These are phyloP conservation scores for Candida gigantensis DNA, from an alignment of 1,139 yeast genomes.

Conservation along the genomic window DNA sequence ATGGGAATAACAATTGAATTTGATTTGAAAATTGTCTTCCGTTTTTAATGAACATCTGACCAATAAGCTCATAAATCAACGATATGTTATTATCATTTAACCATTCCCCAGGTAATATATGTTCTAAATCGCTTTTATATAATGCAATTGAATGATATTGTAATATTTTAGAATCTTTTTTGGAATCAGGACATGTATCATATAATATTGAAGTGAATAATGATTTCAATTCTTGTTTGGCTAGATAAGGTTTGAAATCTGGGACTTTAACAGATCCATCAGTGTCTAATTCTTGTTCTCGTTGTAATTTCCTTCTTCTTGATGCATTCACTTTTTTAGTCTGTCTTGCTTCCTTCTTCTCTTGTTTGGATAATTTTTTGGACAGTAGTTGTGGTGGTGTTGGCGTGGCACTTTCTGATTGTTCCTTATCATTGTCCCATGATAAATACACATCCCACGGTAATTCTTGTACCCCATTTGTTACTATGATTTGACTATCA, in stretches of 20 bases:
- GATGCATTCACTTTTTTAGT: conserved; percentile 31
- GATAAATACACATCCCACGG: conserved; percentile 24
- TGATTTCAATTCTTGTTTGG: conserved; percentile 25
- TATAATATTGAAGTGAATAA: conserved; percentile 15
- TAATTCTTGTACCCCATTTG: conserved; percentile 36
- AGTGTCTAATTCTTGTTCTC: conserved; percentile 18
- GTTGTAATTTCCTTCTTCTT: conserved; percentile 20
- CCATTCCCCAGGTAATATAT: conserved; percentile 62
- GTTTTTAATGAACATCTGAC: conserved; percentile 19
- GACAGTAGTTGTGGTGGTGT: conserved; percentile 5
- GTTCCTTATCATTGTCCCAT: conserved; percentile 11
- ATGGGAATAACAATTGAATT: conserved; percentile 37
- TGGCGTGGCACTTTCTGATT: conserved; percentile 3
- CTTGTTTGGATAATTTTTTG: conserved; percentile 26
- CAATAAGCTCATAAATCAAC: conserved; percentile 59
- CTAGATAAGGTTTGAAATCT: conserved; percentile 21
- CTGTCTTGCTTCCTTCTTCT: conserved; percentile 31
- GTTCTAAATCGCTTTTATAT: conserved; percentile 39
- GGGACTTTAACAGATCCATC: conserved; percentile 2
- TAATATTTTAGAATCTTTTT: conserved; percentile 30
- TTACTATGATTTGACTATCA: conserved; percentile 5
- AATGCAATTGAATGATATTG: conserved; percentile 44
- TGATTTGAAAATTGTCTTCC: conserved; percentile 21
- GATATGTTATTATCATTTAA: conserved; percentile 70
- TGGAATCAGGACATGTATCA: conserved; percentile 13